Percentiles rank a stretch among this genome's conserved stretches.
Evolutionary conservation across 345 rosid genomes (phyloP).

Genomic region (Pistacia integerrima): DNA sequence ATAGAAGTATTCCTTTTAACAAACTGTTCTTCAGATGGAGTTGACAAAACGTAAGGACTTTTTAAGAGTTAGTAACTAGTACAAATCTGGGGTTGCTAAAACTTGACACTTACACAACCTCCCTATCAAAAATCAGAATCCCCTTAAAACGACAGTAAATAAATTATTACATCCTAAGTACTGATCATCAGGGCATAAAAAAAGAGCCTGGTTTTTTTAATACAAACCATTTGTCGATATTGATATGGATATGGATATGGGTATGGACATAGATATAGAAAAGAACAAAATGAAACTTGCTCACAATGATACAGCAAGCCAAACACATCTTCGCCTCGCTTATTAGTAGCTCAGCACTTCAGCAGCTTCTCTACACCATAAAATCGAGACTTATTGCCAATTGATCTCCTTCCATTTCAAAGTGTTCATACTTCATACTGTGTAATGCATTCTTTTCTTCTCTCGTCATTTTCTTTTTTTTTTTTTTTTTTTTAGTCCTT

Average conservation of each 20-base stretch:
- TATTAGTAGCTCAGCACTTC: conserved; percentile 14
- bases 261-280: conserved; percentile 6
- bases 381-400: conserved; percentile 20
- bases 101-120: conserved; percentile 20
- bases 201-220: conserved; percentile 32
- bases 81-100: conserved; percentile 21
- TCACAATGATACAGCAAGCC: conserved; percentile 5
- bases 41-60: conserved; percentile 11
- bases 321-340: conserved; percentile 8
- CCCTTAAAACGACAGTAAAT: conserved; percentile 22
- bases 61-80: not conserved
- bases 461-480: conserved; percentile 1
- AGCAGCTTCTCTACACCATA: conserved; percentile 21
- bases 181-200: conserved; percentile 39
- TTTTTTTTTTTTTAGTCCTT: no score
- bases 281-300: conserved; percentile 17
- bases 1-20: not conserved
- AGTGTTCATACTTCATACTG: not conserved
- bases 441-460: conserved; percentile 6
- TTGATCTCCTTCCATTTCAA: conserved; percentile 18
- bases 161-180: conserved; percentile 27
- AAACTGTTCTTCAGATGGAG: conserved; percentile 12
- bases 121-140: conserved; percentile 36
- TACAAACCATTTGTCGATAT: conserved; percentile 9
- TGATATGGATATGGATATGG: no score